Evolutionary conservation across 352 stramenopile genomes (phyloP).

Genomic region (Phytophthora pinifolia): DNA sequence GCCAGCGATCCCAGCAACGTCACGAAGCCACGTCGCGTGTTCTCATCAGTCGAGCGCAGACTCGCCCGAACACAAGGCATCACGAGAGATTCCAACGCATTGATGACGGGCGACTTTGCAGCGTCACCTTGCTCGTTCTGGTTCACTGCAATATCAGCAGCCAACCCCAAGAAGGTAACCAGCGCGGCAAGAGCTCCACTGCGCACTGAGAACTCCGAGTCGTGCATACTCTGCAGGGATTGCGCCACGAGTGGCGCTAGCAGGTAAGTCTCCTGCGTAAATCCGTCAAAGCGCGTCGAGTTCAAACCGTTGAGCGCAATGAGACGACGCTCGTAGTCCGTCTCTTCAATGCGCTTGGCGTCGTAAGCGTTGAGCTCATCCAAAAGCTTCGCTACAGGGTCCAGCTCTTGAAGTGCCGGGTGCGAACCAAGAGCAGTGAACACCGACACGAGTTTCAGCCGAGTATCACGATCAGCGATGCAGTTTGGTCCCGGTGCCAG

Average conservation of each 20-base stretch:
- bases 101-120: conserved; percentile 52
- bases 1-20: conserved; percentile 75
- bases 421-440: conserved; percentile 68
- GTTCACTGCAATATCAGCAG: conserved; percentile 34
- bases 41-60: conserved; percentile 73
- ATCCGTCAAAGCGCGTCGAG: conserved; percentile 56
- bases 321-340: conserved; percentile 81
- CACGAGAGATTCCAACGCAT: conserved; percentile 85
- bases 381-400: conserved; percentile 48
- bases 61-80: conserved; percentile 89
- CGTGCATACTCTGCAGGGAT: conserved; percentile 83
- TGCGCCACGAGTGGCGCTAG: conserved; percentile 80
- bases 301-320: conserved; percentile 75
- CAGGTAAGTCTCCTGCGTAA: conserved; percentile 56
- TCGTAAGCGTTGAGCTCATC: conserved; percentile 78
- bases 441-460: conserved; percentile 65
- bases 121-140: conserved; percentile 15
- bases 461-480: conserved; percentile 56
- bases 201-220: conserved; percentile 82
- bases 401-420: conserved; percentile 31
- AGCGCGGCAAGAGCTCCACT: conserved; percentile 65
- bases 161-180: conserved; percentile 51
- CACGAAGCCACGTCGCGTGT: conserved; percentile 84
- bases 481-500: conserved; percentile 77
- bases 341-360: conserved; percentile 77